Evolutionary conservation across 805 yeast genomes (phyloP).

Genomic region (Candida parachauliodes): DNA sequence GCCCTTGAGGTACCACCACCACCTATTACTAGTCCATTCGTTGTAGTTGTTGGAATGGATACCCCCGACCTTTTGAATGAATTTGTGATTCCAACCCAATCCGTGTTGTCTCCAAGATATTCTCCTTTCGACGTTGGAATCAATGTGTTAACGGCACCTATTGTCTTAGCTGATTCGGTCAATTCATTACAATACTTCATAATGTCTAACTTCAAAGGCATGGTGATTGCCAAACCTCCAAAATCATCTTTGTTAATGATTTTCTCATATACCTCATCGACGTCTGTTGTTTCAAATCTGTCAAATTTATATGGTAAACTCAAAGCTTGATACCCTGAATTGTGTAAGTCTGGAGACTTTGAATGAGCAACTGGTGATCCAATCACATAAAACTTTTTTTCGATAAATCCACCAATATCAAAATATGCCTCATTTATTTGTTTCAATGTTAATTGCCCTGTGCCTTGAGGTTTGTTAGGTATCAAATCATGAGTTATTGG

Average conservation of each 20-base stretch:
- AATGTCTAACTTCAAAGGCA: constrained; percentile 85
- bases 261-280: constrained; percentile 49
- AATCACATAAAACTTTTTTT: constrained; percentile 64
- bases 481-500: constrained; percentile 77
- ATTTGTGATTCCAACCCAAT: constrained; percentile 83
- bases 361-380: constrained; percentile 86
- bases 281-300: constrained; percentile 65
- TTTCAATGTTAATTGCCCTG: constrained; percentile 69
- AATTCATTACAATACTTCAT: constrained; percentile 62
- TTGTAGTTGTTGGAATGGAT: constrained; percentile 34
- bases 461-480: constrained; percentile 55
- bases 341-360: constrained; percentile 84
- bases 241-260: constrained; percentile 50
- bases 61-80: constrained; percentile 66
- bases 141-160: constrained; percentile 94
- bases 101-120: constrained; percentile 86
- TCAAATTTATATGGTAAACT: constrained; percentile 75
- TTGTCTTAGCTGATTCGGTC: constrained; percentile 70
- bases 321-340: constrained; percentile 67
- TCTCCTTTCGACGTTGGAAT: constrained; percentile 37
- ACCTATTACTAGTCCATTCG: constrained; percentile 79
- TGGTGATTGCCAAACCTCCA: constrained; percentile 95
- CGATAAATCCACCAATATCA: constrained; percentile 58
- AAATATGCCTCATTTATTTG: constrained; percentile 58
- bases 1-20: constrained; percentile 99